Conservation (phyloP, 805 yeast species). For the Candida ficus region DNA sequence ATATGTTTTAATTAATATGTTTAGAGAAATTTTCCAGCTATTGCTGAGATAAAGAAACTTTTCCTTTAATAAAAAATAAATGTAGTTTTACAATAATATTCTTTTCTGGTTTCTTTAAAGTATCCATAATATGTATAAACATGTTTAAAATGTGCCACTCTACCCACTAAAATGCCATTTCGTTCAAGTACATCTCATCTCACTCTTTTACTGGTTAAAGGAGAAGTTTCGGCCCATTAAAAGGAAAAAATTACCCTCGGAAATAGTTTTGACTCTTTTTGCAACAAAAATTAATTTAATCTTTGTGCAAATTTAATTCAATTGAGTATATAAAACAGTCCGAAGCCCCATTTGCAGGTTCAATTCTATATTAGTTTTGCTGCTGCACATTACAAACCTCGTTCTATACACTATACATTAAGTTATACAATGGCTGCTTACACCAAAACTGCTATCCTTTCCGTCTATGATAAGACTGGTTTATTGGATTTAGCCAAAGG, state of each 20-base stretch:
- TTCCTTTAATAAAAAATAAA: background rate
- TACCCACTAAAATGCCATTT: too few relatives aligned
- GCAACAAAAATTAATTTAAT: conserved; percentile 10
- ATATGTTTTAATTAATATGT: conserved; percentile 2
- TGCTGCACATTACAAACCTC: background rate
- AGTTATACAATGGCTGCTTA: conserved; percentile 27
- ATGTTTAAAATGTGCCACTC: too few relatives aligned
- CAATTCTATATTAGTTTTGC: background rate
- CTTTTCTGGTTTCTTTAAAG: too few relatives aligned
- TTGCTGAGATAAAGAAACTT: conserved; percentile 4
- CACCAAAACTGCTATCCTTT: conserved; percentile 85
- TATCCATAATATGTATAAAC: too few relatives aligned
- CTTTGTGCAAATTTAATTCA: background rate
- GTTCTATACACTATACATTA: background rate
- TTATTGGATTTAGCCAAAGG: conserved; percentile 95
- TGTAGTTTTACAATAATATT: background rate
- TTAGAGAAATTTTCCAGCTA: conserved; percentile 1
- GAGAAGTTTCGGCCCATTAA: background rate
- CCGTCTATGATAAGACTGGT: conserved; percentile 97
- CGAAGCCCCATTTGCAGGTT: conserved; percentile 3
- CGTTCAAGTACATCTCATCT: too few relatives aligned
- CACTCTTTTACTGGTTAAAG: too few relatives aligned
- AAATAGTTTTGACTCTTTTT: conserved; percentile 8
- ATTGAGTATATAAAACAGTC: background rate
- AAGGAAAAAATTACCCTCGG: background rate